These are phyloP conservation scores for Aspergillus wentii DNA, from an alignment of 495 filamentous ascomycete genomes.

Conservation along the genomic window DNA sequence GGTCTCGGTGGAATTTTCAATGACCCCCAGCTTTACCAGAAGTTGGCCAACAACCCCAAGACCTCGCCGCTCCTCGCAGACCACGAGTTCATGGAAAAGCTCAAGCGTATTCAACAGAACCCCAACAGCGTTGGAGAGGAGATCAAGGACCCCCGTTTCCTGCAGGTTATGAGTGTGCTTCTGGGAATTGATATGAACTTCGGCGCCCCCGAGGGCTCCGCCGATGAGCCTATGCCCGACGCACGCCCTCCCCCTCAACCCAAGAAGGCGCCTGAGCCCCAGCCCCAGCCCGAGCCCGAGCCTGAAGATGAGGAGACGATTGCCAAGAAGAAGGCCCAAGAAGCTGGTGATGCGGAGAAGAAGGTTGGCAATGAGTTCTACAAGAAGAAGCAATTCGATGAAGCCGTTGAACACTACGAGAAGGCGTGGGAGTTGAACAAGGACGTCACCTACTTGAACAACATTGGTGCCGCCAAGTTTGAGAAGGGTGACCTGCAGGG, in stretches of 20 bases:
- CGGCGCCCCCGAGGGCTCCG: constrained; percentile 50
- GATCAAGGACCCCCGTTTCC: constrained; percentile 83
- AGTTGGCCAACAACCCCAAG: constrained; percentile 91
- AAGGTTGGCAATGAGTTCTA: constrained; percentile 89
- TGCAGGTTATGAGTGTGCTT: constrained; percentile 90
- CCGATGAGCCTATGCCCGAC: constrained; percentile 66
- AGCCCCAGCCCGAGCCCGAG: constrained; percentile 57
- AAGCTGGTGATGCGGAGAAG: constrained; percentile 92
- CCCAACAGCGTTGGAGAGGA: constrained; percentile 73
- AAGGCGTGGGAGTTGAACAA: constrained; percentile 94
- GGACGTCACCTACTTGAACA: constrained; percentile 97
- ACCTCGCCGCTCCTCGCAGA: constrained; percentile 83
- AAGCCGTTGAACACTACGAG: constrained; percentile 89
- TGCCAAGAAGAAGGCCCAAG: constrained; percentile 84
- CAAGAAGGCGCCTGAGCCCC: constrained; percentile 57
- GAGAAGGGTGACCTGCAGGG: constrained; percentile 92
- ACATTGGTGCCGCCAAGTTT: constrained; percentile 88
- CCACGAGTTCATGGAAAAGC: constrained; percentile 81
- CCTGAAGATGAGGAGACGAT: constrained; percentile 73
- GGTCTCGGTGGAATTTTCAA: constrained; percentile 89
- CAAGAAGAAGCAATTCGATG: constrained; percentile 95
- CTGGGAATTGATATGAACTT: constrained; percentile 94
- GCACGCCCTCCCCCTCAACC: constrained; percentile 45
- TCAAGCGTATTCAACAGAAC: constrained; percentile 74
- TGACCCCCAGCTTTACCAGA: constrained; percentile 83